Evolutionary conservation across 805 yeast genomes (phyloP).

Genomic region (Candida succiphila): DNA sequence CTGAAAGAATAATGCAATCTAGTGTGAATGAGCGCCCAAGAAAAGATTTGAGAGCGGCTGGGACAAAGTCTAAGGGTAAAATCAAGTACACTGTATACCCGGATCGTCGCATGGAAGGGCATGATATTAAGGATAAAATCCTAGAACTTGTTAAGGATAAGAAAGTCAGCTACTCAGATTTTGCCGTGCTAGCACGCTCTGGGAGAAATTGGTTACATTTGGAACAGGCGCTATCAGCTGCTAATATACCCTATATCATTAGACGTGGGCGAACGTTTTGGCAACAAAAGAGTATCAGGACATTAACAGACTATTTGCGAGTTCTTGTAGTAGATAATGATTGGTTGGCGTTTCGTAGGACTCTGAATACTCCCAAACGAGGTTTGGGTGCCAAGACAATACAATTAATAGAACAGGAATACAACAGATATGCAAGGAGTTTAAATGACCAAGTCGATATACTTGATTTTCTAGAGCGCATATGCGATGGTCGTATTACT

Average conservation of each 20-base stretch:
- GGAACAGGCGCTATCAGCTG: conserved; percentile 50
- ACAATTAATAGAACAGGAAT: no score
- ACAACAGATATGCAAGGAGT: no score
- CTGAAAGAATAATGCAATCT: conserved; percentile 63
- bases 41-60: conserved; percentile 31
- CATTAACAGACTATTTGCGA: conserved; percentile 55
- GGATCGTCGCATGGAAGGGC: conserved; percentile 44
- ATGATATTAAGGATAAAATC: conserved; percentile 48
- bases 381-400: conserved; percentile 55
- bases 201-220: conserved; percentile 49
- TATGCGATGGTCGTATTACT: no score
- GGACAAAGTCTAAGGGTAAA: conserved; percentile 22
- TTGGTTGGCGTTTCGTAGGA: conserved; percentile 45
- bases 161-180: conserved; percentile 42
- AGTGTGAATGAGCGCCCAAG: conserved; percentile 40
- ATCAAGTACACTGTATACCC: conserved; percentile 34
- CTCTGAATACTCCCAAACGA: conserved; percentile 49
- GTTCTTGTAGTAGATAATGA: conserved; percentile 52
- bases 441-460: no score
- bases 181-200: conserved; percentile 65
- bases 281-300: conserved; percentile 61
- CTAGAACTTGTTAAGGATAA: conserved; percentile 34
- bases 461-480: no score
- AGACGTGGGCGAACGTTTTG: conserved; percentile 73
- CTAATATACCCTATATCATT: conserved; percentile 53